phyloP scores from a whole-genome alignment of 441 rosid genomes.

The Omphalea diandra region DNA sequence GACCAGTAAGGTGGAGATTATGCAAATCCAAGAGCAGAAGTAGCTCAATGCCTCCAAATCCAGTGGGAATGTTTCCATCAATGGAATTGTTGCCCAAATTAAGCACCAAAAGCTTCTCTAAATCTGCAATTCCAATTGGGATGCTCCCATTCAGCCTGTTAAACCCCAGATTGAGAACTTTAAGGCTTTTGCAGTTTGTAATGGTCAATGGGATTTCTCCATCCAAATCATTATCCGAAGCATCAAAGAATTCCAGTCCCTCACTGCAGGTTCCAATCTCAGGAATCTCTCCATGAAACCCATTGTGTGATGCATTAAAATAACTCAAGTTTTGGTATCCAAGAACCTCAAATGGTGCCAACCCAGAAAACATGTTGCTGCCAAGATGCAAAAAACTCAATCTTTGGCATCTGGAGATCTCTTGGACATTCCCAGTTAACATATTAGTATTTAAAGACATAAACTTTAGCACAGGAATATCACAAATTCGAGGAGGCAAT shows the following conservation, averaged over 20 bases:
- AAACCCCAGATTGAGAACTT: constrained; percentile 71
- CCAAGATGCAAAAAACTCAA: constrained; percentile 68
- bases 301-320: constrained; percentile 69
- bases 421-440: constrained; percentile 58
- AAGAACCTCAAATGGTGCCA: constrained; percentile 65
- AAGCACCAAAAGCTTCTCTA: constrained; percentile 59
- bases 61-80: constrained; percentile 57
- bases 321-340: constrained; percentile 51
- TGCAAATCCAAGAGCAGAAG: constrained; percentile 80
- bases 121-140: constrained; percentile 45
- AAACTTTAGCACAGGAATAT: constrained; percentile 53
- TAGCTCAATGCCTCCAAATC: constrained; percentile 58
- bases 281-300: constrained; percentile 65
- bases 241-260: constrained; percentile 67
- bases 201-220: constrained; percentile 66
- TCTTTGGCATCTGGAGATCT: constrained; percentile 51
- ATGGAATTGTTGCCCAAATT: constrained; percentile 72
- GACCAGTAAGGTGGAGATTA: constrained; percentile 63
- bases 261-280: constrained; percentile 53
- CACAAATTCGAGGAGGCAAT: constrained; percentile 59
- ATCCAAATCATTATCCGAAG: constrained; percentile 59
- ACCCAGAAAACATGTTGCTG: constrained; percentile 63
- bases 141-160: constrained; percentile 67
- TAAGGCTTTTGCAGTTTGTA: constrained; percentile 62
- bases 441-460: constrained; percentile 63